A percentile compares a stretch with the other conserved stretches of the same genome.
Evolutionary conservation across 208 protist species (phyloP).

Genomic region (Tritrichomonas musculus): DNA sequence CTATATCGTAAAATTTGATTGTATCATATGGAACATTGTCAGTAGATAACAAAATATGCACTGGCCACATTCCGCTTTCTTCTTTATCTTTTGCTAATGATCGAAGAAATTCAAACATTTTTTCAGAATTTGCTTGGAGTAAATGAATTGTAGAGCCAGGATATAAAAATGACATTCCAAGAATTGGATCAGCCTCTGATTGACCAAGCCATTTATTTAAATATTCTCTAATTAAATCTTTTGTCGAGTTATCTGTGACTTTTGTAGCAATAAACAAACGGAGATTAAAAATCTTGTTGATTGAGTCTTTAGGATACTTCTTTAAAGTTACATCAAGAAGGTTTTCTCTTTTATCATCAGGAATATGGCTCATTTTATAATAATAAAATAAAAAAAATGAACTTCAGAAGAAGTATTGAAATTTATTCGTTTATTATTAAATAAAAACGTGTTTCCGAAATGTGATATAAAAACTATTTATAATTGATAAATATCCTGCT

Average conservation of each 20-base stretch:
- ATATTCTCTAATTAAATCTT: background rate
- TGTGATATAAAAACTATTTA: too few species aligned
- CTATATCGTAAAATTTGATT: slow-evolving; percentile 20
- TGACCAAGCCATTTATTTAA: background rate
- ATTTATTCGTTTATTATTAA: too few species aligned
- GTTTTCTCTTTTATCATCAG: background rate
- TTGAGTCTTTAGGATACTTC: slow-evolving; percentile 15
- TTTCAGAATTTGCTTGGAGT: background rate
- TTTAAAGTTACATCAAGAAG: slow-evolving; percentile 4
- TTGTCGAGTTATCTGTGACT: background rate
- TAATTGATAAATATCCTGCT: too few species aligned
- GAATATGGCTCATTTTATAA: background rate
- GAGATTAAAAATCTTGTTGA: slow-evolving; percentile 17
- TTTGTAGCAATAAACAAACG: slow-evolving; percentile 2
- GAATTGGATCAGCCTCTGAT: background rate
- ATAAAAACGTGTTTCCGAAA: too few species aligned
- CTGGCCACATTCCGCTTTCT: background rate
- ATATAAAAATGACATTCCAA: slow-evolving; percentile 24
- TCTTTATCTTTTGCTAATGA: background rate
- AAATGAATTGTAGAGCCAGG: slow-evolving; percentile 24
- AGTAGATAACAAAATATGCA: background rate
- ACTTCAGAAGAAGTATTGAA: too few species aligned
- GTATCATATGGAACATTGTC: slow-evolving; percentile 14
- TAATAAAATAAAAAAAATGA: too few species aligned
- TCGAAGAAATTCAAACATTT: slow-evolving; percentile 15